Percentiles rank a stretch among this genome's conserved stretches.
phyloP scores from a whole-genome alignment of 2,329 filamentous ascomycete species.

The Hypoxylon sp. region DNA sequence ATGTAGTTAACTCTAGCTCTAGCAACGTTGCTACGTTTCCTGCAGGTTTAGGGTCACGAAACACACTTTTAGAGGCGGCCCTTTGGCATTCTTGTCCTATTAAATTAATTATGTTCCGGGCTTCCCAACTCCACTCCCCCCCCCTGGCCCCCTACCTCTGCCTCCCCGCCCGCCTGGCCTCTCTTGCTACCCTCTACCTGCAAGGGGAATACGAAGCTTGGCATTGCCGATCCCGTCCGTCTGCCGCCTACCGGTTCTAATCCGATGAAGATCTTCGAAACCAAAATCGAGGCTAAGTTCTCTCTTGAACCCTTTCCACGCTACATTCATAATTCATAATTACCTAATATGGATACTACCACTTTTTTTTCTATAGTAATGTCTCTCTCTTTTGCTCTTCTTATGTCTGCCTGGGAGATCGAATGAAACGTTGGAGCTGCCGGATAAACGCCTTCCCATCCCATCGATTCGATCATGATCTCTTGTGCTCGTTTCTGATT shows the following conservation, averaged over 20 bases:
- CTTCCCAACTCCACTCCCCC: no score
- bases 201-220: constrained; percentile 38
- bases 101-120: no score
- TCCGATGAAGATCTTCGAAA: constrained; percentile 31
- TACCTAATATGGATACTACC: background rate
- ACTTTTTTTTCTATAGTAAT: constrained; percentile 1
- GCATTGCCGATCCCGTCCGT: constrained; percentile 30
- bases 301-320: background rate
- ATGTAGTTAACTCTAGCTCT: background rate
- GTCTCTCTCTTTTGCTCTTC: no score
- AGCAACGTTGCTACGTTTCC: constrained; percentile 10
- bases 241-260: constrained; percentile 27
- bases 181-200: no score
- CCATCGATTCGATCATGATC: constrained; percentile 11
- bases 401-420: no score
- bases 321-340: no score
- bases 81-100: constrained; percentile 6
- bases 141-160: no score
- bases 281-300: constrained; percentile 9
- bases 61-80: no score
- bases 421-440: constrained; percentile 12
- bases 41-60: no score
- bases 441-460: constrained; percentile 23
- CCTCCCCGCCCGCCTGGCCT: constrained; percentile 1
- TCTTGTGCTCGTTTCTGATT: no score